Evolutionary conservation across 768 basidiomycete genomes (phyloP).

Genomic region (Sistotremastrum niveocremeum): DNA sequence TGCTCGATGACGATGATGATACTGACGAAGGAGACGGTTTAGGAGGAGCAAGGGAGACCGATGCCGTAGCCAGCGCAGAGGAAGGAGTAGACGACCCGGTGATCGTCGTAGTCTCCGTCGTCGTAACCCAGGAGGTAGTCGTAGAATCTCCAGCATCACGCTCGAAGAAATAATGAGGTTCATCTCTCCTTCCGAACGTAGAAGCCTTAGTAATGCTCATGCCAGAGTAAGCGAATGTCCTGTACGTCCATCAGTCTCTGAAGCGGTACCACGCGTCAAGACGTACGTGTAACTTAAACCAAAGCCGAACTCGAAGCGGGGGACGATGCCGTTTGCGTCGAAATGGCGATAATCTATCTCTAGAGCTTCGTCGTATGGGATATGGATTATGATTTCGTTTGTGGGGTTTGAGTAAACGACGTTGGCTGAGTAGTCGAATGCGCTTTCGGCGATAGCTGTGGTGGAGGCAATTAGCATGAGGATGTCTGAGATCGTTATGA

Average conservation of each 20-base stretch:
- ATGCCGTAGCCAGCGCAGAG: no score
- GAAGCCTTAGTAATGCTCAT: conserved; percentile 28
- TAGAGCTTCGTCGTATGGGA: conserved; percentile 18
- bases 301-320: conserved; percentile 65
- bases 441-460: conserved; percentile 1
- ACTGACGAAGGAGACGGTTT: no score
- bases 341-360: conserved; percentile 12
- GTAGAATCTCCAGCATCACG: no score
- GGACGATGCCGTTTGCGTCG: conserved; percentile 45
- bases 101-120: no score
- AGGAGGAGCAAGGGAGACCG: no score
- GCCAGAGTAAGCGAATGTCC: conserved; percentile 50
- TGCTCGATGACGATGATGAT: no score
- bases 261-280: conserved; percentile 67
- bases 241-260: conserved; percentile 64
- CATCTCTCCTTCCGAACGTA: background rate
- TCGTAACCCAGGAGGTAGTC: no score
- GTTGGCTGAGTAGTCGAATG: conserved; percentile 20
- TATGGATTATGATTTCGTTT: conserved; percentile 7
- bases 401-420: background rate
- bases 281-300: conserved; percentile 60
- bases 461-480: no score
- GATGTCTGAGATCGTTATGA: no score
- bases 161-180: background rate
- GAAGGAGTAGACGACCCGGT: no score